Percentiles rank a stretch among this genome's conserved stretches.
Evolutionary conservation across 495 filamentous ascomycete species (phyloP).

Genomic region (Hypoxylon cercidicola): DNA sequence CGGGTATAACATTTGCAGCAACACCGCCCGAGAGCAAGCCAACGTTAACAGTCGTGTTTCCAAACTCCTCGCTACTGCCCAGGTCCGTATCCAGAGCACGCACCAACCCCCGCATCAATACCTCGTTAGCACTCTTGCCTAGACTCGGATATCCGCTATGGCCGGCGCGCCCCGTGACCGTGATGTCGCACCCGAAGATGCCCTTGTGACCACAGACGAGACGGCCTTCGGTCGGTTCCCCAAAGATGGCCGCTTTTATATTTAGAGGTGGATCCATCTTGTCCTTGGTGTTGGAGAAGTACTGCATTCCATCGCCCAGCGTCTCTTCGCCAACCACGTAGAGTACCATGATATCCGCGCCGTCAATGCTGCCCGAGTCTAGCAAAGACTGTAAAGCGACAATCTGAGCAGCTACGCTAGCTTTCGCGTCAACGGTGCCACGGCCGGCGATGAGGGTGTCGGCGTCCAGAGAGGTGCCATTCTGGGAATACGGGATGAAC

Average conservation of each 20-base stretch:
- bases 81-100: conserved; percentile 71
- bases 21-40: conserved; percentile 83
- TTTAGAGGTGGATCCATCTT: conserved; percentile 56
- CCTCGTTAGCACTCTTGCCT: conserved; percentile 79
- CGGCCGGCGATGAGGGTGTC: conserved; percentile 69
- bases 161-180: conserved; percentile 77
- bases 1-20: conserved; percentile 87
- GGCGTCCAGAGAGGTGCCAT: conserved; percentile 55
- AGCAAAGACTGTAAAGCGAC: conserved; percentile 73
- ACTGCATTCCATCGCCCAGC: conserved; percentile 84
- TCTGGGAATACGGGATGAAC: conserved; percentile 72
- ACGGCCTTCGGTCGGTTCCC: conserved; percentile 87
- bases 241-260: conserved; percentile 78
- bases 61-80: conserved; percentile 78
- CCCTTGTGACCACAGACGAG: conserved; percentile 94
- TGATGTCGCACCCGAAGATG: conserved; percentile 69
- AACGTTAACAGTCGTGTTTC: conserved; percentile 88
- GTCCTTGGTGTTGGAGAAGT: conserved; percentile 63
- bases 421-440: conserved; percentile 92
- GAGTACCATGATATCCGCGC: conserved; percentile 72
- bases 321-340: conserved; percentile 92
- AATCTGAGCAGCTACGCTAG: conserved; percentile 81
- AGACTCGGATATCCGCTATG: conserved; percentile 92
- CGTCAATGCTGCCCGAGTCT: conserved; percentile 49
- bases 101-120: conserved; percentile 74